Base-by-base conservation (phyloP, 148 eudicot species). In the Cornus suecica region DNA sequence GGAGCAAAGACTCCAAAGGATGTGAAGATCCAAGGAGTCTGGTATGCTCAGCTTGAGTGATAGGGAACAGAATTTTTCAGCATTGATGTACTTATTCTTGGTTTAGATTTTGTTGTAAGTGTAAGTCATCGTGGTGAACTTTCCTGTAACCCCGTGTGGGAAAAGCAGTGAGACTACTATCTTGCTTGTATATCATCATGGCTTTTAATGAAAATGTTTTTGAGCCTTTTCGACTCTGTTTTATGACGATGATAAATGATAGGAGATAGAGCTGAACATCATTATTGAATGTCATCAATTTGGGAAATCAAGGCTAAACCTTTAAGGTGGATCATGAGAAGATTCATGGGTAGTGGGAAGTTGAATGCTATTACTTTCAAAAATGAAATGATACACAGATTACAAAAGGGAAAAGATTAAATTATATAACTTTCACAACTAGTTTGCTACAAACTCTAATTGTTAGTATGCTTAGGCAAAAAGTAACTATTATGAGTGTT, bases 1-100 rank as follows among this genome's bases (percentile, higher is more conserved):
- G 98, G 99, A 9, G 90, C 99, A 0, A 96, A 96, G 85, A 83
- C 76, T 41, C 98, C 99, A 0, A 96, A 96, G 81, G 99, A 96
- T 75, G 99, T 96, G 27, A 96, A 96, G 88, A 93, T 93, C 70
- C 97, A 93, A 74, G 98, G 99, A 1, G 48, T 96, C 52, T 96
- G 99, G 99, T 96, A 96, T 84, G 99, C 94, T 64, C 99, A 96
- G 75, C 97, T 96, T 69, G 98, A 84, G 16, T 81, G 4, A 68
- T 75, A 66, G 74, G 67, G 74, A 8, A n/a, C n/a, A n/a, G n/a
- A n/a, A 48, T 52, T 34, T 51, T 32, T 54, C n/a, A 54, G 48
- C 11, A 13, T 52, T 54, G 25, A 29, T 72, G 42, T 72, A 71
- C 64, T 67, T 32, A 34, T 54, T 37, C 73, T 58, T 14, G 37